Evolutionary conservation across 257 asterid genomes (phyloP), one percentile per base, ranked within the genome.

Genomic region (Nicotiana benthamiana): DNA sequence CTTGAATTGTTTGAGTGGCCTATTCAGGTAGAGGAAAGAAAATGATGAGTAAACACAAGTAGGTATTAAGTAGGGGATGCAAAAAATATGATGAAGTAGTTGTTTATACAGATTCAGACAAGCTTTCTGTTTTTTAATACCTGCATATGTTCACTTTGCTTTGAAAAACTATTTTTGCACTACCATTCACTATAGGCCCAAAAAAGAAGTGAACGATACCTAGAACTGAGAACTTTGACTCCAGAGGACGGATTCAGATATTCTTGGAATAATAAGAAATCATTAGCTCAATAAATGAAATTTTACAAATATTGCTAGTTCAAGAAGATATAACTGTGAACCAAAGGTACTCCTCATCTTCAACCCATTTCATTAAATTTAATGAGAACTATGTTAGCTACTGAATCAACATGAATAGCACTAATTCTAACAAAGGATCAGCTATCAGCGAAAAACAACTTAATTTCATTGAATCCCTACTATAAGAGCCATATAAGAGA

Each of bases 1-100:
- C 85, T 34, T 76, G 66, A 27, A 82, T 57, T 52, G 82, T 65
- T 77, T 77, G 62, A 22, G 79, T 77, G 20, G 82, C 85, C 85
- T 82, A 57, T 74, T 74, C 79, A 48, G 26, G 26, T 3, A 74
- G 79, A 74, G 32, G 61, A 74, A 36, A 74, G 24, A 74, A 74
- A 48, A 7, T 51, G 62, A 74, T 74, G 22, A 74, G 79, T 20
- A n/a, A 54, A 28, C 6, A 74, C 62, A 57, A 67, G 52, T 28
- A 67, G 27, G 27, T 13, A 17, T 17, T 67, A 46, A 17, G 76
- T 20, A 30, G 43, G n/a, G 22, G 43, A 30, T 17, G 15, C 53
- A 22, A 22, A 66, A 30, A 27, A 66, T 9, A 16, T 40, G 46
- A 66, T 27, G 8, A 66, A 54, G 60, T 54, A 17, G 20, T 54